Base-by-base conservation (phyloP, 169 alveolate species). In the Plasmodium fragile region DNA sequence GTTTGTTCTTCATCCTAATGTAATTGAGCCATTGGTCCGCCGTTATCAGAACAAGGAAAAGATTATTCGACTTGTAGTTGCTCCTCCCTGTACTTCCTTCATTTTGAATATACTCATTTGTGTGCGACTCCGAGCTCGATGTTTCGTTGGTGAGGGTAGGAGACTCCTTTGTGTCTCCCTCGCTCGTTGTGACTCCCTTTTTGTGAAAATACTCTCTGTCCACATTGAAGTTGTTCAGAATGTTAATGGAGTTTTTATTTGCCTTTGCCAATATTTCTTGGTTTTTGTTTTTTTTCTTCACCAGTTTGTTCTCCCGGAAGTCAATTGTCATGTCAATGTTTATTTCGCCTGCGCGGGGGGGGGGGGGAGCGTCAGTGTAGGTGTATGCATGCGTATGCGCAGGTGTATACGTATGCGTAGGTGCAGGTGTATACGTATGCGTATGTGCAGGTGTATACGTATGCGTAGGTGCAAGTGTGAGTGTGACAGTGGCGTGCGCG, bases 21-120 rank as follows among this genome's bases (percentile, higher is more conserved):
- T 85, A 85, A 43, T 85, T 85, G 25, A 85, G 45, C 93, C 93
- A 85, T 11, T 85, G 93, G 39, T 85, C 84, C 10, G 93, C 93
- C 22, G 93, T 85, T 41, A 85, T 85, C n/a, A 85, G 72, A 30
- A 85, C 85, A 52, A 85, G 78, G 45, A 73, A 85, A 73, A 85
- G 4, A 30, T 85, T 85, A 22, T 77, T 85, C 36, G 87, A 85
- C 18, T 85, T 85, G n/a, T 32, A 4, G 32, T 16, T 39, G 22
- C 22, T 82, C 71, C 3, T 16, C 2, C 49, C 49, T 32, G 55
- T 18, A 45, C n/a, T 41, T 10, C 32, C 16, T n/a, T 69, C 36
- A 65, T n/a, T 69, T 28, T 30, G n/a, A 28, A 5, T 82, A 22
- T 1, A 4, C 3, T 32, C 75, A 49, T 49, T 65, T 65, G 30